These are phyloP conservation scores for Psidium guajava DNA, from an alignment of 345 rosid genomes.

Conservation along the genomic window DNA sequence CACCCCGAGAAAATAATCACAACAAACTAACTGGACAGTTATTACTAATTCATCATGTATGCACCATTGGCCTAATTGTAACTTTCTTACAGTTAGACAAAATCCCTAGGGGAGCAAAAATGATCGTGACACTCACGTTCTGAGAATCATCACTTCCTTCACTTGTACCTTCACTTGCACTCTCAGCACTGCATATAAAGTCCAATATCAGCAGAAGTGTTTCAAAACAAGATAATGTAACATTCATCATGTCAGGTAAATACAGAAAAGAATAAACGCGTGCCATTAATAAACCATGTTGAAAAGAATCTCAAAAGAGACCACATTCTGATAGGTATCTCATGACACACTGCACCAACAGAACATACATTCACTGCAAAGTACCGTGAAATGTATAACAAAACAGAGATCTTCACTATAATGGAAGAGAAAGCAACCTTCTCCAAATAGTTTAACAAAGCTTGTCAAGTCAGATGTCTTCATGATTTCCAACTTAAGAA, in stretches of 20 bases:
- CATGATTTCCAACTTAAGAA: neutral
- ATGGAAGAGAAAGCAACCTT: neutral
- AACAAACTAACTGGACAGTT: neutral
- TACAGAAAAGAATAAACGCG: neutral
- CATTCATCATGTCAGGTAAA: neutral
- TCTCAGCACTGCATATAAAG: conserved; percentile 56
- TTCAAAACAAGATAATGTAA: neutral
- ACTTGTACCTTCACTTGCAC: conserved; percentile 90
- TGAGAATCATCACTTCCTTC: conserved; percentile 98
- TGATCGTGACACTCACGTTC: conserved; percentile 40
- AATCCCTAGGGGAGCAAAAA: neutral
- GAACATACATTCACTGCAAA: neutral
- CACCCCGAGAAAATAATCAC: neutral
- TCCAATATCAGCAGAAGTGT: conserved; percentile 14
- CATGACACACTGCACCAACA: neutral
- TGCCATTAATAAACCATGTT: neutral
- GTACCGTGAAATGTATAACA: neutral
- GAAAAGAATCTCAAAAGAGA: neutral
- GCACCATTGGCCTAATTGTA: neutral
- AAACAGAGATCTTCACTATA: neutral
- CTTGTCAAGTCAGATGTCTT: neutral
- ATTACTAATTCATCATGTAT: neutral
- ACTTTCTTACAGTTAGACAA: neutral
- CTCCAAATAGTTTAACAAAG: neutral
- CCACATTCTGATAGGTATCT: neutral